A percentile compares a stretch with the other conserved stretches of the same genome.
phyloP scores from a whole-genome alignment of 2,329 filamentous ascomycete species.

The Chaetomiaceae sp. region DNA sequence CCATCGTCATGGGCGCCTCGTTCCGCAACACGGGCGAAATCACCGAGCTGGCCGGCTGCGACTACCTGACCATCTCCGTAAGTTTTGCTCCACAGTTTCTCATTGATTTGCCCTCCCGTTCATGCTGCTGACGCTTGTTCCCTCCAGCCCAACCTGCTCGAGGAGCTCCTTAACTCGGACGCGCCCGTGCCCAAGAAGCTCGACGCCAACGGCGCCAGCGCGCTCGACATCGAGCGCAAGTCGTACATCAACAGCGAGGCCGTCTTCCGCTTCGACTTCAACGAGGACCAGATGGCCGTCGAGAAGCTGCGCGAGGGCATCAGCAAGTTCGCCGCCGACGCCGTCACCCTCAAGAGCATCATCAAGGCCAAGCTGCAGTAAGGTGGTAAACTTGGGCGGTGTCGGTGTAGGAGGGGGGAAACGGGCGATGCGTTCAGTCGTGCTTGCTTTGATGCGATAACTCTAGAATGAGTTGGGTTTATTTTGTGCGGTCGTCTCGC shows the following conservation, averaged over 20 bases:
- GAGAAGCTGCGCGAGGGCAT: conserved; percentile 99
- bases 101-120: too few species aligned
- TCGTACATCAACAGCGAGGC: conserved; percentile 86
- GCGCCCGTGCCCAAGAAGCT: conserved; percentile 89
- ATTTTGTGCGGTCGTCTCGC: neutral
- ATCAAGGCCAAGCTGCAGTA: conserved; percentile 72
- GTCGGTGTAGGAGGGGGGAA: conserved; percentile 29
- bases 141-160: conserved; percentile 91
- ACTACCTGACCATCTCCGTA: conserved; percentile 97
- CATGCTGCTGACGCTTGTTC: too few species aligned
- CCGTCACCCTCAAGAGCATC: conserved; percentile 86
- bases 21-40: conserved; percentile 97
- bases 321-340: conserved; percentile 97
- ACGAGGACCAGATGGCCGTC: conserved; percentile 98
- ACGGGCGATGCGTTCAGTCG: too few species aligned
- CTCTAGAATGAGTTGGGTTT: conserved; percentile 1
- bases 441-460: conserved; percentile 2
- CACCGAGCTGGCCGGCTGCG: conserved; percentile 94
- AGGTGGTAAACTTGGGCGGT: conserved; percentile 18
- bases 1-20: conserved; percentile 98
- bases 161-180: conserved; percentile 83
- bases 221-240: conserved; percentile 78
- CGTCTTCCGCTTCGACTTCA: conserved; percentile 96
- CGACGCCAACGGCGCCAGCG: conserved; percentile 57
- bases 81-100: too few species aligned